Percentiles rank a stretch among this genome's conserved stretches.
Conservation (phyloP, 805 yeast genomes). For the Metschnikowia koreensis region DNA sequence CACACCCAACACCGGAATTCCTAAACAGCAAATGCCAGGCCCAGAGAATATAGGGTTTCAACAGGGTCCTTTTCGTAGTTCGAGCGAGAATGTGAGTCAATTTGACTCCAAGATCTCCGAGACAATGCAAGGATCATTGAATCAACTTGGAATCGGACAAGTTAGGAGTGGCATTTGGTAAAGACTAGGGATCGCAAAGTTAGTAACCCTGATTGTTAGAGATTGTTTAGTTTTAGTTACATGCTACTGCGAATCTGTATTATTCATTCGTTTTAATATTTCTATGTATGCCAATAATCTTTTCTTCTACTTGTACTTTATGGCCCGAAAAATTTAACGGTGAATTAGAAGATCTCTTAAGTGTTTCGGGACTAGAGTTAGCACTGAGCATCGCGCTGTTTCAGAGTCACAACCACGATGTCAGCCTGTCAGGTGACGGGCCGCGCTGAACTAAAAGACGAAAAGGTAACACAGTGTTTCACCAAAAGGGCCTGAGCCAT, state of each 20-base stretch:
- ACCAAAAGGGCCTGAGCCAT: too few species aligned
- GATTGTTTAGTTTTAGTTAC: background rate
- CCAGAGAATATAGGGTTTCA: constrained; percentile 4
- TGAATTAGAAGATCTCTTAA: too few species aligned
- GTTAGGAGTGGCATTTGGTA: constrained; percentile 11
- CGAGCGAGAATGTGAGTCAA: constrained; percentile 4
- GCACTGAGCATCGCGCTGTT: background rate
- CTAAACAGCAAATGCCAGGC: background rate
- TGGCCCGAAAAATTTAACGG: too few species aligned
- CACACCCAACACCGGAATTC: background rate
- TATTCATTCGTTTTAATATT: too few species aligned
- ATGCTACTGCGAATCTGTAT: background rate
- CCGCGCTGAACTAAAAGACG: too few species aligned
- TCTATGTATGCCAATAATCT: background rate
- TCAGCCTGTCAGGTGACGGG: too few species aligned
- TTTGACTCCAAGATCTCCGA: constrained; percentile 10
- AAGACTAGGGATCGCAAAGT: background rate
- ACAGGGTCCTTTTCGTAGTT: constrained; percentile 2
- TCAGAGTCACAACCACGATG: too few species aligned
- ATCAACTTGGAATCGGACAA: constrained; percentile 12
- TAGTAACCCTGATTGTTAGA: too few species aligned
- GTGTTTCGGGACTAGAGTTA: too few species aligned
- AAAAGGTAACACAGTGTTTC: too few species aligned
- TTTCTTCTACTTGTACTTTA: too few species aligned
- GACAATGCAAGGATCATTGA: constrained; percentile 12